Conservation (phyloP, 2,329 filamentous ascomycete genomes). For the Colletotrichum sp. region DNA sequence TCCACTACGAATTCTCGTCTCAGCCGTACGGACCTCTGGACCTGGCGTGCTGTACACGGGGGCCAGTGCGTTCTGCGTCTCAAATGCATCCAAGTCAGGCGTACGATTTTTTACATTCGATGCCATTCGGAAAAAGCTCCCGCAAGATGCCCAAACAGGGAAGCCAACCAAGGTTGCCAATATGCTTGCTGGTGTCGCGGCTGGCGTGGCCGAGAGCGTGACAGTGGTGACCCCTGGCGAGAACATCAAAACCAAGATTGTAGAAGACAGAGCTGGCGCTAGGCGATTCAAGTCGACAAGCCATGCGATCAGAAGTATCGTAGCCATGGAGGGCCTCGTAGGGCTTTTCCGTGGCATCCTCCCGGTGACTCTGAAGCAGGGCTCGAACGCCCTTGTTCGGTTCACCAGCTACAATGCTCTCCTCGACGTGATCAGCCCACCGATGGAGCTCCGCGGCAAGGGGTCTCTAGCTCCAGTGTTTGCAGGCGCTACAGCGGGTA, state of each 20-base stretch:
- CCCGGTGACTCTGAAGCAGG: conserved; percentile 26
- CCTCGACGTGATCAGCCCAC: conserved; percentile 14
- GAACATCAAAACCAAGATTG: conserved; percentile 29
- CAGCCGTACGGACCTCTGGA: not conserved
- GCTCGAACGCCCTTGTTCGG: conserved; percentile 26
- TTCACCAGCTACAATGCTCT: conserved; percentile 26
- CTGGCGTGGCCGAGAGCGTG: conserved; percentile 25
- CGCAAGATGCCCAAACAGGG: not conserved
- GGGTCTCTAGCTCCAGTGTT: conserved; percentile 2
- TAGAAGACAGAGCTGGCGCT: conserved; percentile 25
- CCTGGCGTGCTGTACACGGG: conserved; percentile 14
- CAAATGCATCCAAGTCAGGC: conserved; percentile 23
- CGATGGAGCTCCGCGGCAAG: not conserved
- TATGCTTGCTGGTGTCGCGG: conserved; percentile 26
- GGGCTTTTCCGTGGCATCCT: conserved; percentile 23
- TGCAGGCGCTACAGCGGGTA: conserved; percentile 22
- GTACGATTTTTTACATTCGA: conserved; percentile 30
- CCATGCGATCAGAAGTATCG: not conserved
- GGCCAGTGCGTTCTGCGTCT: conserved; percentile 23
- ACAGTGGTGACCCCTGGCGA: conserved; percentile 31
- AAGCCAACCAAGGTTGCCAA: conserved; percentile 22
- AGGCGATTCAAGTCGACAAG: conserved; percentile 1
- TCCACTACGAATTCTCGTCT: not conserved
- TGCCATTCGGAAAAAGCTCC: conserved; percentile 14
- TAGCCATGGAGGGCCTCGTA: not conserved